These are phyloP conservation scores for Fusarium falciforme DNA, from an alignment of 2,329 filamentous ascomycete species.

Conservation along the genomic window DNA sequence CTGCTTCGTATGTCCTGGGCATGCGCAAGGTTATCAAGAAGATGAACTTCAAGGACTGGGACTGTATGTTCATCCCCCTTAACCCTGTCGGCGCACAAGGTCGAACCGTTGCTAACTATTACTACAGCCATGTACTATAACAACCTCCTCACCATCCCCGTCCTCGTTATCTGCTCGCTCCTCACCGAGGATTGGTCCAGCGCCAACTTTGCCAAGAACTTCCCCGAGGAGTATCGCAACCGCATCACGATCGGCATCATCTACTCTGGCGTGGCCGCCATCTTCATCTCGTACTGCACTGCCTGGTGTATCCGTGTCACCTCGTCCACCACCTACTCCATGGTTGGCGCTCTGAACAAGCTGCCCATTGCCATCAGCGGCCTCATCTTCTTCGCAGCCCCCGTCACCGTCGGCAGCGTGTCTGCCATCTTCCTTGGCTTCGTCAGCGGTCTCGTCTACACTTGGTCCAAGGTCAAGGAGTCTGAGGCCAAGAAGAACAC, in stretches of 20 bases:
- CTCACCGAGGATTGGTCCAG: conserved; percentile 92
- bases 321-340: conserved; percentile 96
- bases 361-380: conserved; percentile 93
- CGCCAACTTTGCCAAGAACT: conserved; percentile 86
- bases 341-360: conserved; percentile 99
- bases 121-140: conserved; percentile 97
- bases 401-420: conserved; percentile 90
- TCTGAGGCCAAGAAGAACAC: conserved; percentile 65
- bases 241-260: conserved; percentile 87
- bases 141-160: conserved; percentile 95
- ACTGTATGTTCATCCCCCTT: conserved; percentile 73
- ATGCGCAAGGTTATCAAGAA: conserved; percentile 99
- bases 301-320: conserved; percentile 99
- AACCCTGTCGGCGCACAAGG: not conserved
- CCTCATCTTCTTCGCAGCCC: conserved; percentile 93
- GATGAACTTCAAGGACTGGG: conserved; percentile 99
- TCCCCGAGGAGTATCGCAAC: conserved; percentile 83
- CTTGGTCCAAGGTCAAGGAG: conserved; percentile 72
- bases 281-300: conserved; percentile 98
- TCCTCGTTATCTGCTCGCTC: conserved; percentile 84
- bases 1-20: conserved; percentile 85
- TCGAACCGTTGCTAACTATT: conserved; percentile 43
- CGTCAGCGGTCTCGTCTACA: conserved; percentile 90
- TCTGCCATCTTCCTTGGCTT: conserved; percentile 95
- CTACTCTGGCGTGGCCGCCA: conserved; percentile 90